Base-by-base conservation (phyloP, 352 stramenopile genomes). In the Phytophthora boehmeriae region DNA sequence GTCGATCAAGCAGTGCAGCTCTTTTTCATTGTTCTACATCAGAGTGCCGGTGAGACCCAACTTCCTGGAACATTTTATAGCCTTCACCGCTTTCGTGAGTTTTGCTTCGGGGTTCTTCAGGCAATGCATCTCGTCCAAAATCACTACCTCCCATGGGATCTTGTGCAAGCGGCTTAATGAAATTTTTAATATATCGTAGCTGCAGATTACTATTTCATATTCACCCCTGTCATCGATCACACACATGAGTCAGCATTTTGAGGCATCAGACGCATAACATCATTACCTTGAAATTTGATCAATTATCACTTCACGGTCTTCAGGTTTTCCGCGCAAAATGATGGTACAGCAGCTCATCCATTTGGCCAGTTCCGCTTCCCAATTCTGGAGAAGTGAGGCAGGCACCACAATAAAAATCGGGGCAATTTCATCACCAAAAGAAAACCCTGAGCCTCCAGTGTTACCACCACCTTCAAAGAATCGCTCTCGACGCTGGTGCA, bases 111-210 rank as follows among this genome's bases (percentile, higher is more conserved):
- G 80, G 71, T 99, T 99, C 57, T 98, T 98, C 23, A 99, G 80
- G 34, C 97, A 96, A 78, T 99, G 98, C 51, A 98, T 98, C 75
- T 99, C 98, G 69, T 99, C 98, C 11, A 99, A 90, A 53, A 99
- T 90, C 50, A 98, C 78, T 5, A 90, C 80, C 63, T 95, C 84
- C 95, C 98, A 99, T 13, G 71, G 55, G 13, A 90, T 76, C n/a
- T 66, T 68, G 51, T 84, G 71, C 89, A 92, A 56, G 59, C 88
- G 74, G 97, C 90, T 62, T 89, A 89, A 45, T 6, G 78, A 72
- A 89, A 87, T 78, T 90, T 97, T 89, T 87, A 98, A 65, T 86
- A 97, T 73, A 71, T 90, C 86, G 59, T 94, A 94, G 63, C 83
- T 92, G 66, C 81, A 90, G 54, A 94, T 91, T 27, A 92, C 80